phyloP scores from a whole-genome alignment of 495 filamentous ascomycete species.

The Trichoderma erinaceum region DNA sequence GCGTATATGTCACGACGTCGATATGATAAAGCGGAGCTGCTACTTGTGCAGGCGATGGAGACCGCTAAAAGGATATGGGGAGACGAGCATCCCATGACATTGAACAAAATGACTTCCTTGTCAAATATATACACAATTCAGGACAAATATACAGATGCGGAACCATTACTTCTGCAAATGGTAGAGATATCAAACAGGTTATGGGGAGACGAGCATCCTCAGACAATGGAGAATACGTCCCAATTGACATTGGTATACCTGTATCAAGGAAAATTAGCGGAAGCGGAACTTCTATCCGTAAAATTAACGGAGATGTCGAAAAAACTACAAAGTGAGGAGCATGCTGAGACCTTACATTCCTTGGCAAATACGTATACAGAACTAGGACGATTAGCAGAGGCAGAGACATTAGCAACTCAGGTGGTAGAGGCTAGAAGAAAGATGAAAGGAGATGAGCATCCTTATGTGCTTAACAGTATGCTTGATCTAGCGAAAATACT shows the following conservation, averaged over 20 bases:
- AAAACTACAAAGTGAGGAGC: background rate
- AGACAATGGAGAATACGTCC: constrained; percentile 35
- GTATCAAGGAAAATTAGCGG: constrained; percentile 31
- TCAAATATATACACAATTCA: constrained; percentile 28
- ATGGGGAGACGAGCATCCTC: constrained; percentile 34
- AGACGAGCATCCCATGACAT: constrained; percentile 32
- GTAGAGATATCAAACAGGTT: constrained; percentile 18
- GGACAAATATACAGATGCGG: constrained; percentile 31
- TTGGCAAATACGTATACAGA: background rate
- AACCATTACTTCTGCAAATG: constrained; percentile 20
- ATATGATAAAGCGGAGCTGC: constrained; percentile 33
- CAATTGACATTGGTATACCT: constrained; percentile 32
- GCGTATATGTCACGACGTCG: constrained; percentile 30
- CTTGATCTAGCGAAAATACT: background rate
- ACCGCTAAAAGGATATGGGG: constrained; percentile 28
- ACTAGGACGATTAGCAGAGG: background rate
- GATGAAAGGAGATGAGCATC: constrained; percentile 9
- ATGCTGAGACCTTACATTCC: background rate
- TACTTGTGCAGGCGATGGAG: constrained; percentile 28
- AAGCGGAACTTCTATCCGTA: constrained; percentile 27
- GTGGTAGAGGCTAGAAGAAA: constrained; percentile 18
- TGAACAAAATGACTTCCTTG: constrained; percentile 36
- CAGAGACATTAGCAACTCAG: constrained; percentile 12
- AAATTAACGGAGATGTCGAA: background rate
- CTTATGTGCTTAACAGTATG: background rate